phyloP scores from a whole-genome alignment of 129 eudicot species.

The Flaveria bidentis region DNA sequence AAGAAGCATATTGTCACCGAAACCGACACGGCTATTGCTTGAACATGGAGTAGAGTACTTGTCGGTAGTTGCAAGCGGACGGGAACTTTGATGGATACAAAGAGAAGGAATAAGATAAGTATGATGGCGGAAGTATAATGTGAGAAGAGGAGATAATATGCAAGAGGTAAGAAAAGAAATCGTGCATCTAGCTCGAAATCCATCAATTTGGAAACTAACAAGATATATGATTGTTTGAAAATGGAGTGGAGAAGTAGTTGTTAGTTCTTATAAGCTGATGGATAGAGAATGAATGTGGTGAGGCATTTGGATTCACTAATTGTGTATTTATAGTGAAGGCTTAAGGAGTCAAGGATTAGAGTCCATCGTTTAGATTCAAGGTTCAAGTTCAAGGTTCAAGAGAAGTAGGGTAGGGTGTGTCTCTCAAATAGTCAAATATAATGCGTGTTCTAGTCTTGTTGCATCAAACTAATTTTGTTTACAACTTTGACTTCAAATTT shows the following conservation, averaged over 20 bases:
- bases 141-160: neutral
- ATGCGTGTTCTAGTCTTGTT: too few species aligned
- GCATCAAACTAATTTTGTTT: too few species aligned
- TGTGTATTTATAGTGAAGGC: too few species aligned
- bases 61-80: neutral
- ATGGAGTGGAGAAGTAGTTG: neutral
- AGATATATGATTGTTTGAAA: neutral
- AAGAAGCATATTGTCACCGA: slow-evolving; percentile 5
- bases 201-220: neutral
- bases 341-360: too few species aligned
- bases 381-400: too few species aligned
- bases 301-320: too few species aligned
- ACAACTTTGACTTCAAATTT: too few species aligned
- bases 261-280: too few species aligned
- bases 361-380: too few species aligned
- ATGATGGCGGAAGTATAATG: neutral
- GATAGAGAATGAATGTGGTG: too few species aligned
- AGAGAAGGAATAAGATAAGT: slow-evolving; percentile 3
- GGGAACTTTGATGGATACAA: slow-evolving; percentile 24
- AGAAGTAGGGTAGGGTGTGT: too few species aligned
- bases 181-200: neutral
- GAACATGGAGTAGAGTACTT: neutral
- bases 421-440: too few species aligned
- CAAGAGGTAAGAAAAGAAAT: slow-evolving; percentile 29
- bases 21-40: slow-evolving; percentile 14